Conservation (phyloP, 352 stramenopile genomes). For the Salisapilia sapeloensis region DNA sequence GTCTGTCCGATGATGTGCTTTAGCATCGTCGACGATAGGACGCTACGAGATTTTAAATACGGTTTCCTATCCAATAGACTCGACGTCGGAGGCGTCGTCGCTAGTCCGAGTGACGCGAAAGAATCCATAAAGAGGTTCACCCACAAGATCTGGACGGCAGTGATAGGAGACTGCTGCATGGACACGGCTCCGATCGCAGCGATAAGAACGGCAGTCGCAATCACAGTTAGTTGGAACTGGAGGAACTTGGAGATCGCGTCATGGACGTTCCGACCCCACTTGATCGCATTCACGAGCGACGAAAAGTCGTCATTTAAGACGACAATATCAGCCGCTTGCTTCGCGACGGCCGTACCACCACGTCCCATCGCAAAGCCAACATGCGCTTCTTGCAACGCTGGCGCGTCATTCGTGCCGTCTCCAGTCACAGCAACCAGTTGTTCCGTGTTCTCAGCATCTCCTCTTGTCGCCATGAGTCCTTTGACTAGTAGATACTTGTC, state of each 20-base stretch:
- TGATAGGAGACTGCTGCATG: constrained; percentile 51
- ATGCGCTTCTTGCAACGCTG: constrained; percentile 80
- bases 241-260: constrained; percentile 89
- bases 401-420: constrained; percentile 88
- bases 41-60: constrained; percentile 42
- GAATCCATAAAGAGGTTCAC: constrained; percentile 92
- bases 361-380: constrained; percentile 85
- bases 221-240: constrained; percentile 88
- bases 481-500: constrained; percentile 86
- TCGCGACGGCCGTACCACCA: constrained; percentile 70
- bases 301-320: constrained; percentile 93
- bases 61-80: constrained; percentile 59
- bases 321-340: constrained; percentile 90
- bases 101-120: constrained; percentile 80
- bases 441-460: no score
- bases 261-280: constrained; percentile 87
- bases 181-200: constrained; percentile 61
- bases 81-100: constrained; percentile 61
- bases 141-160: constrained; percentile 86
- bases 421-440: constrained; percentile 78
- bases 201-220: constrained; percentile 70
- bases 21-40: constrained; percentile 79
- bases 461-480: constrained; percentile 52
- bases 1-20: constrained; percentile 76
- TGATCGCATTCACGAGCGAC: constrained; percentile 88